Evolutionary conservation across 768 basidiomycete genomes (phyloP).

Genomic region (Filobasidium wieringae): DNA sequence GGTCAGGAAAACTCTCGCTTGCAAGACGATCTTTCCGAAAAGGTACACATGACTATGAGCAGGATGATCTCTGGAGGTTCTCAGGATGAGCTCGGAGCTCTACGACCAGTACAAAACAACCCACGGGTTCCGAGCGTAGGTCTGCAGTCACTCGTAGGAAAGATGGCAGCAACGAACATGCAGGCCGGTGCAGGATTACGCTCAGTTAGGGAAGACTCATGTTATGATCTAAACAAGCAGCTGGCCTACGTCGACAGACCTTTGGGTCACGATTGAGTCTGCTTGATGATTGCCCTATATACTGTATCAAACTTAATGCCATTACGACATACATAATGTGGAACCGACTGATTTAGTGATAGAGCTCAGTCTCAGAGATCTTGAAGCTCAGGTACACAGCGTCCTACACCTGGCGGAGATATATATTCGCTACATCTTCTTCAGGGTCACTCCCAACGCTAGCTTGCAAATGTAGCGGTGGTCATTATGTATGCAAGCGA

Average conservation of each 20-base stretch:
- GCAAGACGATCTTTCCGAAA: neutral
- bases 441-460: too few relatives aligned
- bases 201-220: conserved; percentile 7
- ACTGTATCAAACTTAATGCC: neutral
- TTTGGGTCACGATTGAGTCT: neutral
- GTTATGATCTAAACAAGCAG: conserved; percentile 6
- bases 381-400: too few relatives aligned
- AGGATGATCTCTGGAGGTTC: neutral
- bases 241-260: neutral
- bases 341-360: too few relatives aligned
- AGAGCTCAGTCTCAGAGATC: too few relatives aligned
- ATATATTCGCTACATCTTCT: too few relatives aligned
- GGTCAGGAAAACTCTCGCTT: conserved; percentile 3
- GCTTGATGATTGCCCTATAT: neutral
- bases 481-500: too few relatives aligned
- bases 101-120: neutral
- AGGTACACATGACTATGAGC: neutral
- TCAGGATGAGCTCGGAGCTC: neutral
- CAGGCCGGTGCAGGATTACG: conserved; percentile 6
- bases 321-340: too few relatives aligned
- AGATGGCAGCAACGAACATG: conserved; percentile 6
- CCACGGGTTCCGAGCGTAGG: conserved; percentile 4
- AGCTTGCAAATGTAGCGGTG: too few relatives aligned
- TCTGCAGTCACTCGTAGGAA: conserved; percentile 1
- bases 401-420: too few relatives aligned